Conservation (phyloP, 2,329 filamentous ascomycete species). For the Chaetothyriales sp. region DNA sequence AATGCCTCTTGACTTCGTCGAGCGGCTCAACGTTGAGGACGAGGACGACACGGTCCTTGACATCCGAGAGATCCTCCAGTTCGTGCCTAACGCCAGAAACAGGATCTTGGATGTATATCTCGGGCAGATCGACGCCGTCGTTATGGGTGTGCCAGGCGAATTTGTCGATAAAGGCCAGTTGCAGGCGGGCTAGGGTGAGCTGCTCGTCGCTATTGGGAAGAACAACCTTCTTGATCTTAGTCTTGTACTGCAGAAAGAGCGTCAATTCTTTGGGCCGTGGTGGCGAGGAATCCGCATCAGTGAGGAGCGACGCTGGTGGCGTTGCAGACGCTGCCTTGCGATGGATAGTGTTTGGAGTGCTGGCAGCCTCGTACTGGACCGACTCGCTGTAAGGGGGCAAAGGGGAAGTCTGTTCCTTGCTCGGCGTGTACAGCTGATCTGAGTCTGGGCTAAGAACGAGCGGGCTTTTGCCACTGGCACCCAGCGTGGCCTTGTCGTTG, state of each 20-base stretch:
- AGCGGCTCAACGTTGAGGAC: conserved; percentile 84
- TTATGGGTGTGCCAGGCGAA: conserved; percentile 98
- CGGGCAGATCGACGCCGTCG: conserved; percentile 79
- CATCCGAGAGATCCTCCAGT: conserved; percentile 78
- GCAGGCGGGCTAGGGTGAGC: conserved; percentile 71
- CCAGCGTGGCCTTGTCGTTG: conserved; percentile 27
- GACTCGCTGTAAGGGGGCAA: neutral
- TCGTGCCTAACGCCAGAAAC: conserved; percentile 94
- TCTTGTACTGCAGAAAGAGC: conserved; percentile 42
- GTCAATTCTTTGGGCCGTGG: conserved; percentile 75
- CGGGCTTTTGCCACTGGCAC: conserved; percentile 46
- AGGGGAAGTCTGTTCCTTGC: neutral
- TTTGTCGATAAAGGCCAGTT: conserved; percentile 95
- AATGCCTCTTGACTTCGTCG: conserved; percentile 90
- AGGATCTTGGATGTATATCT: conserved; percentile 95
- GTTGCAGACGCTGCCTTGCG: conserved; percentile 6
- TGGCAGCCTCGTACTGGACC: conserved; percentile 2
- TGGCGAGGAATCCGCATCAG: conserved; percentile 50
- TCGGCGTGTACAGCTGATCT: conserved; percentile 9
- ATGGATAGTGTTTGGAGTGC: conserved; percentile 8
- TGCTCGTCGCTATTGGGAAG: conserved; percentile 50
- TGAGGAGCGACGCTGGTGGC: conserved; percentile 37
- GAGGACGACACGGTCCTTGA: conserved; percentile 90
- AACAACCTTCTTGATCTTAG: conserved; percentile 18
- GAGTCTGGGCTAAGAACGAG: conserved; percentile 28